phyloP scores from a whole-genome alignment of 2,329 filamentous ascomycete genomes.

The Knufia fluminis region DNA sequence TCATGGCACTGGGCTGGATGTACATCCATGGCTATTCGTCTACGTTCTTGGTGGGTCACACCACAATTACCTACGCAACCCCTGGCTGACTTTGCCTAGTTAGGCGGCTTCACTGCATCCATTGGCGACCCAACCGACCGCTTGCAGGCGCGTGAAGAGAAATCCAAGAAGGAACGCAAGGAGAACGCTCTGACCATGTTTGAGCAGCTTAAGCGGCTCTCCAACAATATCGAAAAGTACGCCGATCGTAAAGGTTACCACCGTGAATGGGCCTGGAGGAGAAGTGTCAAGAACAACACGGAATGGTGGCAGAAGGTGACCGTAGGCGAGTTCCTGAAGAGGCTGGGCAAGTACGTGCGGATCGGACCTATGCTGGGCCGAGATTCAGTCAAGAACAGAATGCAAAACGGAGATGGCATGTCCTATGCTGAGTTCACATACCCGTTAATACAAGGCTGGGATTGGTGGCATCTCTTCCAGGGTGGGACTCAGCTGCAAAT shows the following conservation, averaged over 20 bases:
- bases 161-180: slow-evolving; percentile 32
- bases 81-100: slow-evolving; percentile 26
- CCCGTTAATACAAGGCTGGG: slow-evolving; percentile 87
- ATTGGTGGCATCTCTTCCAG: slow-evolving; percentile 84
- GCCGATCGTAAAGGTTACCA: slow-evolving; percentile 57
- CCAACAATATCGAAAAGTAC: slow-evolving; percentile 60
- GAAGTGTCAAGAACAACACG: slow-evolving; percentile 69
- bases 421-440: slow-evolving; percentile 90
- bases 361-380: slow-evolving; percentile 79
- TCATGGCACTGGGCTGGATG: slow-evolving; percentile 43
- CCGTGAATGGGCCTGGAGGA: slow-evolving; percentile 55
- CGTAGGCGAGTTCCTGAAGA: slow-evolving; percentile 64
- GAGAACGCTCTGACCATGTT: slow-evolving; percentile 42
- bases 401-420: slow-evolving; percentile 84
- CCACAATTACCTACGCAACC: not conserved
- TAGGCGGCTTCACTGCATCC: slow-evolving; percentile 38
- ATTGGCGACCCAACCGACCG: slow-evolving; percentile 41
- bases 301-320: slow-evolving; percentile 67
- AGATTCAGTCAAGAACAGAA: slow-evolving; percentile 77
- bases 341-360: slow-evolving; percentile 63
- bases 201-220: slow-evolving; percentile 51
- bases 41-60: slow-evolving; percentile 35
- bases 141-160: slow-evolving; percentile 30
- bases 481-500: slow-evolving; percentile 73
- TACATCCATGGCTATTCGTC: slow-evolving; percentile 40